Conservation (phyloP, 2,329 filamentous ascomycete genomes). For the Hyphodiscus sp. region DNA sequence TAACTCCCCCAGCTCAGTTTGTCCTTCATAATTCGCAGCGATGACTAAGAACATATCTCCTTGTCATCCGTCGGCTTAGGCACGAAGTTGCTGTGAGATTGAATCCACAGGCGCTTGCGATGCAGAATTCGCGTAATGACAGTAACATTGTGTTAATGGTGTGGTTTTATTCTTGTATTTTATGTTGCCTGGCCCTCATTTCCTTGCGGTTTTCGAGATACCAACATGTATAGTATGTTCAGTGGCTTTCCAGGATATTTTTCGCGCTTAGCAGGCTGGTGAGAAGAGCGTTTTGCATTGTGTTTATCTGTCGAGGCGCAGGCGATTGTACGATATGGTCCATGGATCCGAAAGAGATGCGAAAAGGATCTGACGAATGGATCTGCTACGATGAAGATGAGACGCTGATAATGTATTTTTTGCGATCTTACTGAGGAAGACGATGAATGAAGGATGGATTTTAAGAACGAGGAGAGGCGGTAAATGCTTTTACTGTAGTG, state of each 20-base stretch:
- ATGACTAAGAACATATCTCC: not conserved
- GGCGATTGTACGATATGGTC: slow-evolving; percentile 8
- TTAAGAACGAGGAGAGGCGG: not conserved
- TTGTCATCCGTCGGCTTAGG: not conserved
- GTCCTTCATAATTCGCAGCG: not conserved
- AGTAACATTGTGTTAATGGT: not conserved
- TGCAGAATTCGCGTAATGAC: not conserved
- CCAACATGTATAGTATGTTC: slow-evolving; percentile 21
- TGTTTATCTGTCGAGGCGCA: slow-evolving; percentile 4
- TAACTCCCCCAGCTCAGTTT: not conserved
- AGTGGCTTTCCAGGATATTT: slow-evolving; percentile 3
- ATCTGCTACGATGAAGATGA: slow-evolving; percentile 1
- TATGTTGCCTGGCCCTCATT: slow-evolving; percentile 11
- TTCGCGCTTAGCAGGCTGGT: slow-evolving; percentile 9
- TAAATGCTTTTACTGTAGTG: not conserved
- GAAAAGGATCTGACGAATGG: slow-evolving; percentile 2
- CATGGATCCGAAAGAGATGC: not conserved
- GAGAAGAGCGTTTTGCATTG: slow-evolving; percentile 8
- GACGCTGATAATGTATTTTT: not conserved
- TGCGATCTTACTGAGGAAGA: not conserved
- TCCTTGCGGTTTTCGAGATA: slow-evolving; percentile 19
- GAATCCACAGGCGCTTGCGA: not conserved
- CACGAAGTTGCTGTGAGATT: not conserved
- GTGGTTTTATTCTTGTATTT: slow-evolving; percentile 17
- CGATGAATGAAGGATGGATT: not conserved